These are phyloP conservation scores for Backusella mclennaniae DNA, from an alignment of 192 early-diverging fungal genomes.

Conservation along the genomic window DNA sequence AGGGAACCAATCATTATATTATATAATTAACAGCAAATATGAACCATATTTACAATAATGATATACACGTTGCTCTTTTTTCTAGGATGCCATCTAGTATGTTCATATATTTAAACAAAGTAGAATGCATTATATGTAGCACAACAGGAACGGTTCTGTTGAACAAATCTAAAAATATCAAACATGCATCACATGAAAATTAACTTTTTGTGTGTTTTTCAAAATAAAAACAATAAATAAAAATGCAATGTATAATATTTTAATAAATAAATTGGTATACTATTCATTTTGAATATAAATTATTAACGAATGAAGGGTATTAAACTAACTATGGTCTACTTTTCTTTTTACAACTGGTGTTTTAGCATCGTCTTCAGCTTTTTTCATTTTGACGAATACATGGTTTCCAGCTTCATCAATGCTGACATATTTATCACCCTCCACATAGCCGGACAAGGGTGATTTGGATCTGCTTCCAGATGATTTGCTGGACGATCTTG, in stretches of 20 bases:
- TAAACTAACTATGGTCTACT: neutral
- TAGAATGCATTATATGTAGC: no score
- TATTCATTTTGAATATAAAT: constrained; percentile 7
- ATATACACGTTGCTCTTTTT: no score
- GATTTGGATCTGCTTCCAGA: constrained; percentile 15
- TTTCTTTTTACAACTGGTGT: constrained; percentile 21
- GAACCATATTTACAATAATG: no score
- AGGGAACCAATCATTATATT: no score
- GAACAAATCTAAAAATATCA: no score
- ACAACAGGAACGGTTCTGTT: no score
- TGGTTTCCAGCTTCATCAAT: constrained; percentile 34
- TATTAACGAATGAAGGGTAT: constrained; percentile 2
- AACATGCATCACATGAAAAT: no score
- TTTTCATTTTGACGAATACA: constrained; percentile 33
- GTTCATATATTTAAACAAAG: no score
- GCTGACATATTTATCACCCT: constrained; percentile 33
- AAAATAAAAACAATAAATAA: neutral
- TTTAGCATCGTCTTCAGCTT: constrained; percentile 24
- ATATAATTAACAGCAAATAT: no score
- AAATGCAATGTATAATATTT: neutral
- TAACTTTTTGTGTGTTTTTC: neutral
- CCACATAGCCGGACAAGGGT: constrained; percentile 24
- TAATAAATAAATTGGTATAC: neutral
- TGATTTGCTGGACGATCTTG: constrained; percentile 18
- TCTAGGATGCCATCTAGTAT: no score